These are phyloP conservation scores for Hypocrella siamensis DNA, from an alignment of 2,329 filamentous ascomycete genomes.

Conservation along the genomic window DNA sequence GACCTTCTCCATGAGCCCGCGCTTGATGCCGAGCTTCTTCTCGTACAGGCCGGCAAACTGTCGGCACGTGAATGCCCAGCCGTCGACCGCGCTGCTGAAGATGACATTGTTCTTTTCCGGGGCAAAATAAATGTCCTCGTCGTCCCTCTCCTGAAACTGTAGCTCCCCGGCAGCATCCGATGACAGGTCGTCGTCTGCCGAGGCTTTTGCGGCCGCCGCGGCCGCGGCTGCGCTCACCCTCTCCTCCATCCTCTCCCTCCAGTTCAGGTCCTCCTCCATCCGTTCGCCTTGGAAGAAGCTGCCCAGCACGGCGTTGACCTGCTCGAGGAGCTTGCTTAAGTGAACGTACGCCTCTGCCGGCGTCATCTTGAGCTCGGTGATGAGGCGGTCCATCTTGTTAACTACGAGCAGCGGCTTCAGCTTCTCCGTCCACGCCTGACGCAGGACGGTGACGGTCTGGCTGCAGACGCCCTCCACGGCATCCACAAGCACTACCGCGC, in stretches of 20 bases:
- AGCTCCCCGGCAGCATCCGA: slow-evolving; percentile 40
- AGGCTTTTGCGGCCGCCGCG: slow-evolving; percentile 32
- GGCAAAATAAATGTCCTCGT: slow-evolving; percentile 95
- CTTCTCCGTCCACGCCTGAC: slow-evolving; percentile 92
- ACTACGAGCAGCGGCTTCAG: slow-evolving; percentile 88
- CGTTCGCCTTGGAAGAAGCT: slow-evolving; percentile 96
- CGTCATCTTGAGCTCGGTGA: slow-evolving; percentile 90
- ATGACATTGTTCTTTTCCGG: slow-evolving; percentile 99
- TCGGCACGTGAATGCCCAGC: slow-evolving; percentile 95
- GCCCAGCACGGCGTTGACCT: slow-evolving; percentile 92
- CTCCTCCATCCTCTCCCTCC: slow-evolving; percentile 86
- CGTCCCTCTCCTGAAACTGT: slow-evolving; percentile 78
- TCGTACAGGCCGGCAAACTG: slow-evolving; percentile 92
- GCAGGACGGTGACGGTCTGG: slow-evolving; percentile 90
- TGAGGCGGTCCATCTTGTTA: slow-evolving; percentile 93
- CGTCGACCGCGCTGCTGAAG: slow-evolving; percentile 92
- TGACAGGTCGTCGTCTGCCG: slow-evolving; percentile 26
- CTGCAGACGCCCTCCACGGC: slow-evolving; percentile 97
- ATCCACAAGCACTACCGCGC: slow-evolving; percentile 85
- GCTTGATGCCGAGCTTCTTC: slow-evolving; percentile 91
- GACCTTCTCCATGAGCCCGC: slow-evolving; percentile 75
- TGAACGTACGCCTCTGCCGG: slow-evolving; percentile 81
- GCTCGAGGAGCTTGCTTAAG: slow-evolving; percentile 76
- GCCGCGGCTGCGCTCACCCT: slow-evolving; percentile 56
- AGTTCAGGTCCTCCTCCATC: slow-evolving; percentile 96